Base-by-base conservation (phyloP, 805 yeast species). In the Ogataea salicorniae region DNA sequence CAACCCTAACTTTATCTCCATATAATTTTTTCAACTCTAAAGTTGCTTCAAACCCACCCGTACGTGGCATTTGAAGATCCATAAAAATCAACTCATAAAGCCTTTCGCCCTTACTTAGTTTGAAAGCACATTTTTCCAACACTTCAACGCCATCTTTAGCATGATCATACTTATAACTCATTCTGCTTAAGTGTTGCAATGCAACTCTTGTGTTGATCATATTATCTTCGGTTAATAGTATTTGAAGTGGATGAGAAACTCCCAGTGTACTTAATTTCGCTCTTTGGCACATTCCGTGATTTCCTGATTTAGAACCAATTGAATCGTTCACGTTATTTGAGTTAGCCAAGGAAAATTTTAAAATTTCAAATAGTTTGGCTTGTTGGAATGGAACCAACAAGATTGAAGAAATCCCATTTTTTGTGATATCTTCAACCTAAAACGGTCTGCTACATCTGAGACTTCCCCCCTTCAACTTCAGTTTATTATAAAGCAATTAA, bases 171-270 rank as follows among this genome's bases (percentile, higher is more conserved):
- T 60, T 48, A 54, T 76, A 77, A 1, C 82, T 81, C 56, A 77
- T 60, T 47, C 74, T 67, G 49, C 71, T 71, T 50, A 75, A 62
- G 53, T 76, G 79, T 51, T 71, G 74, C 31, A 73, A 55, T 1
- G 81, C 81, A 29, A 78, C 81, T 45, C 69, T 67, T 9, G 77
- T 72, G 51, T 75, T 75, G 49, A 75, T 68, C 33, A 72, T 66
- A 45, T 76, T 79, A 48, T 81, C 85, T 53, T 80, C 84, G 4
- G 81, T 83, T 6, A 81, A 62, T 29, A 80, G 58, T 15, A 79
- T 74, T 31, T 67, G 59, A 26, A 81, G 64, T 5, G 83, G 83
- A 64, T 65, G 20, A 60, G 57, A 34, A 23, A 65, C 63, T 38
- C 74, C 73, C 2, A 72, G 57, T 2, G 22, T 34, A 23, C 33